These are phyloP conservation scores for Schizopora paradoxa DNA, from an alignment of 1,284 basidiomycete species.

Conservation along the genomic window DNA sequence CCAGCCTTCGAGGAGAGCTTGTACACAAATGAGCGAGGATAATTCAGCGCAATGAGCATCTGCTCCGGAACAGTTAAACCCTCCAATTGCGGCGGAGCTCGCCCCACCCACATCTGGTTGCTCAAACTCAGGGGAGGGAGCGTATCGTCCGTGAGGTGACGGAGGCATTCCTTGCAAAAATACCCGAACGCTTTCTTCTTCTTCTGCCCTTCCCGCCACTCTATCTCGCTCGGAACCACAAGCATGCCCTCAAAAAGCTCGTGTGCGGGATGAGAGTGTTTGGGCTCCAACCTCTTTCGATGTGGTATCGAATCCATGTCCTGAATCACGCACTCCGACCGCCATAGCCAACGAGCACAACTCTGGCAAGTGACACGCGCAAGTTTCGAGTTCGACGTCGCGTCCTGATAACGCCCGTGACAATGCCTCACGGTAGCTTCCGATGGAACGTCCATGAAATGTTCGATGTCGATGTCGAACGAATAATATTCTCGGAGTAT, in stretches of 20 bases:
- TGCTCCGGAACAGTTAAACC: slow-evolving; percentile 27
- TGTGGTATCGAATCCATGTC: neutral
- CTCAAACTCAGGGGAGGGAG: slow-evolving; percentile 19
- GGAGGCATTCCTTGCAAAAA: slow-evolving; percentile 7
- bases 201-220: no score
- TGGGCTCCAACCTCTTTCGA: neutral
- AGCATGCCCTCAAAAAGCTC: neutral
- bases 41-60: slow-evolving; percentile 24
- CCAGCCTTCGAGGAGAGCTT: slow-evolving; percentile 28
- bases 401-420: neutral
- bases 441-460: neutral
- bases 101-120: slow-evolving; percentile 29
- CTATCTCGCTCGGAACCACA: neutral
- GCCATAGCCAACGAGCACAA: neutral
- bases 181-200: neutral
- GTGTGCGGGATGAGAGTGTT: neutral
- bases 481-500: no score
- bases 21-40: slow-evolving; percentile 24
- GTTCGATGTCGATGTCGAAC: neutral
- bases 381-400: neutral
- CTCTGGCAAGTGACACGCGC: neutral
- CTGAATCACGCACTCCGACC: neutral
- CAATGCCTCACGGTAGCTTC: neutral
- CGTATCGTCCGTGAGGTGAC: neutral
- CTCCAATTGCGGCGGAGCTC: slow-evolving; percentile 22